These are phyloP conservation scores for Cucurbita moschata DNA, from an alignment of 306 rosid species.

Conservation along the genomic window DNA sequence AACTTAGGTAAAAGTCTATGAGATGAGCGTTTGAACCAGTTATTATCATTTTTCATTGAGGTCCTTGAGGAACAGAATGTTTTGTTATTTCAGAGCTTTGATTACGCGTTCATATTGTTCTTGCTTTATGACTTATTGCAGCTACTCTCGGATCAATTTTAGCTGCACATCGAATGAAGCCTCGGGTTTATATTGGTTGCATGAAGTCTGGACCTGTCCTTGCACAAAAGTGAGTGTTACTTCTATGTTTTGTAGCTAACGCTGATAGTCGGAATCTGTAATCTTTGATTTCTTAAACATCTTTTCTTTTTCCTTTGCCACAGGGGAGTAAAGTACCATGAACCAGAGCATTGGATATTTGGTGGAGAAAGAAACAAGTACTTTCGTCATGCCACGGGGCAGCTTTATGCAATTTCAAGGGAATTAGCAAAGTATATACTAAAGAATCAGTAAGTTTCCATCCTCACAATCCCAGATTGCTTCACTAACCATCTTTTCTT, in stretches of 20 bases:
- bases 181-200: slow-evolving; percentile 80
- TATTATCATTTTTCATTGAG: neutral
- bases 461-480: neutral
- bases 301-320: neutral
- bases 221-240: slow-evolving; percentile 56
- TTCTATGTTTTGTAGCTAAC: neutral
- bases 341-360: slow-evolving; percentile 92
- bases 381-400: slow-evolving; percentile 95
- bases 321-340: slow-evolving; percentile 87
- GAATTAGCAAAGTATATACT: slow-evolving; percentile 76
- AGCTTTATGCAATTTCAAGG: slow-evolving; percentile 70
- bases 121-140: slow-evolving; percentile 13
- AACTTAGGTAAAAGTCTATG: slow-evolving; percentile 46
- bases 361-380: slow-evolving; percentile 83
- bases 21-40: neutral
- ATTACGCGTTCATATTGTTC: neutral
- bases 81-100: neutral
- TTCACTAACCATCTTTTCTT: neutral
- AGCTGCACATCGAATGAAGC: slow-evolving; percentile 37
- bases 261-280: neutral
- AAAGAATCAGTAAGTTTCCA: slow-evolving; percentile 38
- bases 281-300: neutral
- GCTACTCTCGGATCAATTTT: slow-evolving; percentile 63
- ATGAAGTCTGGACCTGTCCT: slow-evolving; percentile 97
- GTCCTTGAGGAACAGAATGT: neutral